Evolutionary conservation across 768 basidiomycete genomes (phyloP).

Genomic region (Tulasnella sp.): DNA sequence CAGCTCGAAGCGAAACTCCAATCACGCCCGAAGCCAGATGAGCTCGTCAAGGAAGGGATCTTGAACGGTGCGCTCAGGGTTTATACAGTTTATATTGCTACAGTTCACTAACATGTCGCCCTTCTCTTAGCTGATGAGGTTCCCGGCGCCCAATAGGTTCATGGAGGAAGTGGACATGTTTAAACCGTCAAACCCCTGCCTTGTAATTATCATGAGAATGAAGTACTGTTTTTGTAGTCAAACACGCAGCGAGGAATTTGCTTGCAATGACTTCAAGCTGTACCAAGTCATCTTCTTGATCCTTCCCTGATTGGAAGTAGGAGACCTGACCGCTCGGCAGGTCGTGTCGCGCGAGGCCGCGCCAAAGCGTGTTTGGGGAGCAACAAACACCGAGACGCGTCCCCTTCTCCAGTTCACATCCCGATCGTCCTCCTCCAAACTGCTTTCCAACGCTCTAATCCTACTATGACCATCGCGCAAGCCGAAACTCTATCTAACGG

Average conservation of each 20-base stretch:
- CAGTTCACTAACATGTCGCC: background rate
- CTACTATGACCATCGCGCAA: background rate
- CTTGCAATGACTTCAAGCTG: no score
- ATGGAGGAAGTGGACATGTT: background rate
- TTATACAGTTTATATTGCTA: background rate
- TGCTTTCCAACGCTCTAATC: background rate
- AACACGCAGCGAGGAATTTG: no score
- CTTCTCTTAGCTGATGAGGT: background rate
- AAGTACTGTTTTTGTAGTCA: background rate
- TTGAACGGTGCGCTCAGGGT: constrained; percentile 30
- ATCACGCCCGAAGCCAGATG: constrained; percentile 45
- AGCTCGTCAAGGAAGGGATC: constrained; percentile 56
- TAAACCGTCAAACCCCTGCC: background rate
- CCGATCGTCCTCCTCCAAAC: background rate
- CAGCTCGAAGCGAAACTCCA: constrained; percentile 51
- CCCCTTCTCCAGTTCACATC: background rate
- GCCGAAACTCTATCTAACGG: background rate
- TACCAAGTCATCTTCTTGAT: background rate
- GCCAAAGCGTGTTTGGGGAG: background rate
- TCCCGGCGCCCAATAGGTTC: background rate
- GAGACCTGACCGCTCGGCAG: background rate
- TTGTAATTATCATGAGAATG: background rate
- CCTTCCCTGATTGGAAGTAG: background rate
- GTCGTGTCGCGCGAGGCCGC: background rate
- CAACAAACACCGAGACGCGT: background rate